Conservation (phyloP, 2,329 filamentous ascomycete species). For the Rasamsonia emersonii region DNA sequence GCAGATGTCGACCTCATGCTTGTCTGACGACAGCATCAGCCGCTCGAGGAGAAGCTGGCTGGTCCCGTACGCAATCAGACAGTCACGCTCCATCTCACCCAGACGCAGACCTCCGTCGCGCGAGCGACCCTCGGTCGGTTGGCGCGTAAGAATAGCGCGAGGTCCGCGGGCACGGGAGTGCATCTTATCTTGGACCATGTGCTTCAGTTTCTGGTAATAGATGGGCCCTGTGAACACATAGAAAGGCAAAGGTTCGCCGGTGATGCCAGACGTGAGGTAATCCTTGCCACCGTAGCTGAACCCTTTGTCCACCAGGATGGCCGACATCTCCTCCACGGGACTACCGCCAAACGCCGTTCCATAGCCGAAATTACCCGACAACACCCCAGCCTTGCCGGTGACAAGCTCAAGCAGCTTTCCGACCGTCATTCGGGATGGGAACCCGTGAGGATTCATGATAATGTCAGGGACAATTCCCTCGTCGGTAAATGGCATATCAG, state of each 20-base stretch:
- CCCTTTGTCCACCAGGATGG: slow-evolving; percentile 73
- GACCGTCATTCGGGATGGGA: slow-evolving; percentile 98
- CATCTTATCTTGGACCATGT: slow-evolving; percentile 99
- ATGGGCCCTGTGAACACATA: slow-evolving; percentile 99
- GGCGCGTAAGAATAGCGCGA: slow-evolving; percentile 81
- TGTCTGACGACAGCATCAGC: slow-evolving; percentile 89
- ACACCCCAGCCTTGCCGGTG: slow-evolving; percentile 83
- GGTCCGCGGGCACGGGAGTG: slow-evolving; percentile 88
- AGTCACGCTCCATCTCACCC: slow-evolving; percentile 98
- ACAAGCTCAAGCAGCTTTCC: slow-evolving; percentile 95
- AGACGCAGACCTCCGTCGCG: slow-evolving; percentile 84
- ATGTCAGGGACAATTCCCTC: slow-evolving; percentile 89
- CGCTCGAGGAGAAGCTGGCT: slow-evolving; percentile 86
- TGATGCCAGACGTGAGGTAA: slow-evolving; percentile 90
- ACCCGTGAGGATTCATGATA: slow-evolving; percentile 99
- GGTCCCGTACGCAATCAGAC: slow-evolving; percentile 92
- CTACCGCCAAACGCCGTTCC: slow-evolving; percentile 79
- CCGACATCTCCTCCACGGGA: slow-evolving; percentile 82
- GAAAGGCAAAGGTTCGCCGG: slow-evolving; percentile 83
- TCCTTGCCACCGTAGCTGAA: slow-evolving; percentile 98
- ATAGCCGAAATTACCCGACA: slow-evolving; percentile 79
- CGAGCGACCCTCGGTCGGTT: slow-evolving; percentile 92
- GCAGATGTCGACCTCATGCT: slow-evolving; percentile 85
- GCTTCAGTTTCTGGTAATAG: slow-evolving; percentile 98
- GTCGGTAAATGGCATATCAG: slow-evolving; percentile 94